Base-by-base conservation (phyloP, 768 basidiomycete genomes). In the Hygrophoropsis aurantiaca region DNA sequence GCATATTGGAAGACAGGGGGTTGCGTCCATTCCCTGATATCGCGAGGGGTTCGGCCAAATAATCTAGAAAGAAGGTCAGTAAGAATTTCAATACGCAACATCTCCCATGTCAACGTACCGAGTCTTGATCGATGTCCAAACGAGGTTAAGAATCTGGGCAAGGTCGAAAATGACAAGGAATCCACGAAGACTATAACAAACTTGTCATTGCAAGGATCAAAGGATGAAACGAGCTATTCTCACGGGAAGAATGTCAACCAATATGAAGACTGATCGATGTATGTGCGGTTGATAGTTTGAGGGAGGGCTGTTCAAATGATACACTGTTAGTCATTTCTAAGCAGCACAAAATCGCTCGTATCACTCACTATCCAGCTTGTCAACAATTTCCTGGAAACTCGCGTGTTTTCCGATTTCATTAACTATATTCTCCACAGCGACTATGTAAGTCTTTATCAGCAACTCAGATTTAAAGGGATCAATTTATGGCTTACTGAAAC, bases 221-320 rank as follows among this genome's bases (percentile, higher is more conserved):
- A 30, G 27, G 27, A 30, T 26, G n/a, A 27, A 11, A 38, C 11
- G 38, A 24, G 34, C 38, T 40, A 39, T 36, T 6, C 87, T n/a
- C 64, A 92, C 85, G 94, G 92, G 74, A 94, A 91, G 73, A 84
- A 94, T 3, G 91, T 95, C 42, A 95, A 70, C 91, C 92, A 95
- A 67, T 88, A 97, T 18, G 87, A 90, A 7, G 87, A 76, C 60
- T 98, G 95, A 58, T 87, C 81, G 56, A 98, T 85, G 58, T 98
- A 99, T 0, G 94, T 93, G 41, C 72, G 70, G 59, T 97, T 90
- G 59, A 98, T 90, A 4, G 67, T 78, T 16, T 65, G 70, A 11
- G 88, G 90, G 18, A 91, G 74, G 30, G 74, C 87, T 90, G 46
- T 4, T 32, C n/a, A 30, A 8, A 18, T n/a, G 42, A 42, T 21